These are phyloP conservation scores for Hypoxylon sp. DNA, from an alignment of 2,329 filamentous ascomycete species.

Conservation along the genomic window DNA sequence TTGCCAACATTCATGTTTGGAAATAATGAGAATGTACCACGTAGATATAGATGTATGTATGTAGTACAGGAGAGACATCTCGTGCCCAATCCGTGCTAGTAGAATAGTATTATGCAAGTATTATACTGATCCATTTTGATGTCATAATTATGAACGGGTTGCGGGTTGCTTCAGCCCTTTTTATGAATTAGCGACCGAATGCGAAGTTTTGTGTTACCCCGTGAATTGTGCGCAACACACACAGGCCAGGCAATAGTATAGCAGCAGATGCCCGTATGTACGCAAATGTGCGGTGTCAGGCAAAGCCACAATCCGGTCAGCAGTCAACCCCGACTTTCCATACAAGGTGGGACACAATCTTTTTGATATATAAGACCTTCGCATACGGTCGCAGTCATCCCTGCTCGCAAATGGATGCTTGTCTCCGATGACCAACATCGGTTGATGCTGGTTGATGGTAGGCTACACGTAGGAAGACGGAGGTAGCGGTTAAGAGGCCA, in stretches of 20 bases:
- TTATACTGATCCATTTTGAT: constrained; percentile 27
- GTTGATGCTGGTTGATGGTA: background rate
- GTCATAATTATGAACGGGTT: constrained; percentile 31
- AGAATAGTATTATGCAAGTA: constrained; percentile 8
- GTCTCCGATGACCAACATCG: constrained; percentile 50
- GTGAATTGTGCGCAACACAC: background rate
- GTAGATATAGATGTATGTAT: background rate
- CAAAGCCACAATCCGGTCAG: constrained; percentile 48
- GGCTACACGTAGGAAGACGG: constrained; percentile 28
- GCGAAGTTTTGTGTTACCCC: constrained; percentile 18
- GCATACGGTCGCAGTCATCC: constrained; percentile 37
- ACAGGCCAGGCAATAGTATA: background rate
- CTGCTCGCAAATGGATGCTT: constrained; percentile 33
- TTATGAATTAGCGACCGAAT: constrained; percentile 21
- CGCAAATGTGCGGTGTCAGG: constrained; percentile 38
- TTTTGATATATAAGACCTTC: constrained; percentile 22
- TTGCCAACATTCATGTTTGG: background rate
- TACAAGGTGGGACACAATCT: constrained; percentile 34
- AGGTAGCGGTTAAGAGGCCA: constrained; percentile 36
- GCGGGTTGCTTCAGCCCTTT: background rate
- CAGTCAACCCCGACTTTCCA: constrained; percentile 48
- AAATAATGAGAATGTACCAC: constrained; percentile 4
- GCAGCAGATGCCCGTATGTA: constrained; percentile 1
- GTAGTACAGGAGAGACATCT: background rate
- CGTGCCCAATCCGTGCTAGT: background rate